Conservation (phyloP, 1,284 basidiomycete genomes). For the Microbotryomycetes sp. region DNA sequence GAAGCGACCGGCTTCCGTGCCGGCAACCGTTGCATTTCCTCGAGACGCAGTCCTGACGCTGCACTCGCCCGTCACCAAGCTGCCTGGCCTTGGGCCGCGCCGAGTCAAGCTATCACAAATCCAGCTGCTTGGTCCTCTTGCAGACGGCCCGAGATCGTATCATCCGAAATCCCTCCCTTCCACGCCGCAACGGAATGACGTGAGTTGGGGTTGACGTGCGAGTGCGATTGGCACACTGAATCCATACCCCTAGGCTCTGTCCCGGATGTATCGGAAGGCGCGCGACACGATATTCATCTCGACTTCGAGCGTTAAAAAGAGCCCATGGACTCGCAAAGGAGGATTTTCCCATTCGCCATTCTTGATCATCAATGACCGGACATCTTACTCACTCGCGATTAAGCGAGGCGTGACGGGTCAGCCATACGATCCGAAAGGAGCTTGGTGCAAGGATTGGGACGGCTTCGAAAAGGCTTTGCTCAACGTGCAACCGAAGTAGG, state of each 20-base stretch:
- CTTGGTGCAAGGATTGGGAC: conserved; percentile 28
- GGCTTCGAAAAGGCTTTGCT: conserved; percentile 21
- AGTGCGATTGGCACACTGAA: neutral
- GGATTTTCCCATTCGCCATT: conserved; percentile 16
- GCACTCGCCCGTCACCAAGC: conserved; percentile 12
- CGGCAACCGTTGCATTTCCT: conserved; percentile 12
- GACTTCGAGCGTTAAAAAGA: neutral
- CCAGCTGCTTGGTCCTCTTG: conserved; percentile 18
- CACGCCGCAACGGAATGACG: neutral
- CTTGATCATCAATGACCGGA: conserved; percentile 17
- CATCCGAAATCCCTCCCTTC: conserved; percentile 9
- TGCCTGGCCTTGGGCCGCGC: conserved; percentile 3
- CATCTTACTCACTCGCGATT: conserved; percentile 12
- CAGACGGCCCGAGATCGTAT: conserved; percentile 10
- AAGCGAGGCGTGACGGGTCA: conserved; percentile 4
- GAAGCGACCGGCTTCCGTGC: conserved; percentile 2
- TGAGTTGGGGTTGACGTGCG: neutral
- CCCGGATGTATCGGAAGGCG: neutral
- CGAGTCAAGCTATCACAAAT: conserved; percentile 6
- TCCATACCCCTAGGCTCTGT: neutral
- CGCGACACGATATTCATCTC: neutral
- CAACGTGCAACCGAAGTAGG: conserved; percentile 8
- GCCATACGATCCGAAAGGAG: conserved; percentile 8
- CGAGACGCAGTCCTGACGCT: conserved; percentile 15
- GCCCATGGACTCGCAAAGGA: neutral